Percentiles rank a stretch among this genome's conserved stretches.
These are phyloP conservation scores for Starmerella bacillaris DNA, from an alignment of 805 yeast genomes.

Conservation along the genomic window DNA sequence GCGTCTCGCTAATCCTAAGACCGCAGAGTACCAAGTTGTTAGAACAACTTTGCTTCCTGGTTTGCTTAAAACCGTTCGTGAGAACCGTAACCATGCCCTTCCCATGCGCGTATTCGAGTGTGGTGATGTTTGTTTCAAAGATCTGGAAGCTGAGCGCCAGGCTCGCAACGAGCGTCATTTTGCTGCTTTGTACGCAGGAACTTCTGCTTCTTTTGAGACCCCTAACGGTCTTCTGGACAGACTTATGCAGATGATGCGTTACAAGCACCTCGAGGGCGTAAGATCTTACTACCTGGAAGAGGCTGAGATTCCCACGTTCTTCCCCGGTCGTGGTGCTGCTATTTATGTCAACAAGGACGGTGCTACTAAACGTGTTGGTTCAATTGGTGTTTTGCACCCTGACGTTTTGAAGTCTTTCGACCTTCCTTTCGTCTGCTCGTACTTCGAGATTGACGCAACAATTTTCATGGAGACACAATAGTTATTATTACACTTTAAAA, in stretches of 20 bases:
- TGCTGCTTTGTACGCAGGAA: conserved; percentile 88
- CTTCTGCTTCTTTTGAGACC: conserved; percentile 82
- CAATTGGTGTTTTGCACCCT: conserved; percentile 90
- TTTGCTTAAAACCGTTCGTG: conserved; percentile 80
- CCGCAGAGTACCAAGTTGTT: conserved; percentile 91
- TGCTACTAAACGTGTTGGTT: conserved; percentile 34
- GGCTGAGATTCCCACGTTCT: conserved; percentile 38
- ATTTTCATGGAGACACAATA: conserved; percentile 44
- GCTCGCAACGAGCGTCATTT: conserved; percentile 87
- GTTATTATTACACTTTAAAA: no score
- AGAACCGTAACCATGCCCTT: conserved; percentile 85
- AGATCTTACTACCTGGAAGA: conserved; percentile 44
- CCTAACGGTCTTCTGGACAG: conserved; percentile 91
- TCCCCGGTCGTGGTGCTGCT: conserved; percentile 96
- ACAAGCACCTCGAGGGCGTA: conserved; percentile 46
- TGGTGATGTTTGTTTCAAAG: conserved; percentile 85
- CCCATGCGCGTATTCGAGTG: conserved; percentile 91
- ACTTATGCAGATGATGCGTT: conserved; percentile 88
- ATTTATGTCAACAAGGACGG: conserved; percentile 37
- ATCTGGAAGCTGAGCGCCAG: conserved; percentile 62
- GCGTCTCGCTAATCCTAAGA: conserved; percentile 87
- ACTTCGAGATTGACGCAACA: conserved; percentile 79
- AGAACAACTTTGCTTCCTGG: conserved; percentile 92
- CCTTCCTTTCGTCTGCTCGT: conserved; percentile 80
- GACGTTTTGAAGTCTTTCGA: conserved; percentile 74